Conservation (phyloP, 2,329 filamentous ascomycete species). For the Colletotrichum tabaci region DNA sequence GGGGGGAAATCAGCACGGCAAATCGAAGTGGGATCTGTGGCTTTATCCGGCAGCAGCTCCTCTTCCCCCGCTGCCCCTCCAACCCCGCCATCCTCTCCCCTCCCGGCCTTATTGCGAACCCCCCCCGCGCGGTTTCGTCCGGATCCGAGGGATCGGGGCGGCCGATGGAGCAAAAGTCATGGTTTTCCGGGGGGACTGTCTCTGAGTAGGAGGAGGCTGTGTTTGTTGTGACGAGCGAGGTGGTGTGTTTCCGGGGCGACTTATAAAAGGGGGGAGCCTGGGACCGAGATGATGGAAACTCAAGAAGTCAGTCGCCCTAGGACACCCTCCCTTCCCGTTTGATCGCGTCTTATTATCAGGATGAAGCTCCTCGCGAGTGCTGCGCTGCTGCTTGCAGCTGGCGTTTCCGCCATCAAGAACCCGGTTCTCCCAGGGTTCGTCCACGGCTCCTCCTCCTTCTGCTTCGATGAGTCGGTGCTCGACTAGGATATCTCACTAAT, state of each 20-base stretch:
- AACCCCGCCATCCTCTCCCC: slow-evolving; percentile 19
- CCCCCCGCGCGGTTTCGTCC: slow-evolving; percentile 20
- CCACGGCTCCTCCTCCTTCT: neutral
- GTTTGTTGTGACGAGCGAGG: neutral
- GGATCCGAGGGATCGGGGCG: slow-evolving; percentile 9
- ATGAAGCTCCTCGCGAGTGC: slow-evolving; percentile 31
- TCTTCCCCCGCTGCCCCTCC: neutral
- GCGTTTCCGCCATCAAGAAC: slow-evolving; percentile 37
- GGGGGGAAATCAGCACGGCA: neutral
- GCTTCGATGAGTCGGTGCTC: too few relatives aligned
- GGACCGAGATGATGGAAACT: neutral
- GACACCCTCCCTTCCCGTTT: too few relatives aligned
- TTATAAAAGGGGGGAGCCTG: slow-evolving; percentile 3
- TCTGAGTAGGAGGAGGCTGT: neutral
- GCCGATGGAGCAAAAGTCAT: neutral
- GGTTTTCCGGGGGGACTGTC: neutral
- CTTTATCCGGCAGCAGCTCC: slow-evolving; percentile 23
- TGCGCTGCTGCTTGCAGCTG: slow-evolving; percentile 23
- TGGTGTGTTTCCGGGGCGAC: neutral
- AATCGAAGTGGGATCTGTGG: slow-evolving; percentile 13
- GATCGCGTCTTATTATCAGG: neutral
- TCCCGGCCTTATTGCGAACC: too few relatives aligned
- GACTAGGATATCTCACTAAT: neutral
- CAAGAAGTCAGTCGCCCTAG: neutral
- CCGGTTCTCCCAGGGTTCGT: slow-evolving; percentile 31